Base-by-base conservation (phyloP, 2,329 filamentous ascomycete genomes). In the Bimuria novae-zelandiae region DNA sequence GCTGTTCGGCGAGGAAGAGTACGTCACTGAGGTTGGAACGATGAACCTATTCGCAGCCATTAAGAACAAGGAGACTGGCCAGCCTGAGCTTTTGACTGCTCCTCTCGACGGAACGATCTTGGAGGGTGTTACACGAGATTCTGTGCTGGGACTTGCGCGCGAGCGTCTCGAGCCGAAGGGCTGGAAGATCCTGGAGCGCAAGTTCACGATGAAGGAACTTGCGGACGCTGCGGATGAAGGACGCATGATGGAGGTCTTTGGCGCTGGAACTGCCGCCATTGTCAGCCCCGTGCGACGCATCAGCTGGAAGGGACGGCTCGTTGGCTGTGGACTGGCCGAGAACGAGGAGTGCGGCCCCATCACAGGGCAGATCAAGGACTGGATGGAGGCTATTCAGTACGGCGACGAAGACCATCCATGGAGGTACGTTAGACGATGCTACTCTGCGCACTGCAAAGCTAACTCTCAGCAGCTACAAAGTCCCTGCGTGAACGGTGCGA, bases 41-140 rank as follows among this genome's bases (percentile, higher is more conserved):
- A 99, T 99, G 94, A 99, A 99, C 78, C 86, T 99, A 73, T 99
- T 97, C 69, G 88, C 89, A 27, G 92, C 89, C 36, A 77, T 97
- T 65, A 86, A 86, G 78, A 86, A 95, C 80, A 90, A 89, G 81
- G 82, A 89, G 74, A 94, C 91, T 11, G 94, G 93, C 7, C 84
- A 92, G 78, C 93, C 92, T 70, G 92, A 97, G 80, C 84, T 99
- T 48, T 75, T 97, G 67, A 99, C 94, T n/a, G 91, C 93, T 32
- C 94, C 94, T 21, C 83, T 99, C 12, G 94, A 99, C 73, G 94
- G 94, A 45, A 99, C 93, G 25, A 99, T 99, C 62, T 83, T 99
- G 40, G 91, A 95, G 76, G 94, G 94, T 66, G 92, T 99, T 6
- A 97, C 92, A 10, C 83, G 94, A 62, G 93, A 99, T 77, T 96